phyloP scores from a whole-genome alignment of 371 early-diverging fungal genomes.

The Coemansia sp. region DNA sequence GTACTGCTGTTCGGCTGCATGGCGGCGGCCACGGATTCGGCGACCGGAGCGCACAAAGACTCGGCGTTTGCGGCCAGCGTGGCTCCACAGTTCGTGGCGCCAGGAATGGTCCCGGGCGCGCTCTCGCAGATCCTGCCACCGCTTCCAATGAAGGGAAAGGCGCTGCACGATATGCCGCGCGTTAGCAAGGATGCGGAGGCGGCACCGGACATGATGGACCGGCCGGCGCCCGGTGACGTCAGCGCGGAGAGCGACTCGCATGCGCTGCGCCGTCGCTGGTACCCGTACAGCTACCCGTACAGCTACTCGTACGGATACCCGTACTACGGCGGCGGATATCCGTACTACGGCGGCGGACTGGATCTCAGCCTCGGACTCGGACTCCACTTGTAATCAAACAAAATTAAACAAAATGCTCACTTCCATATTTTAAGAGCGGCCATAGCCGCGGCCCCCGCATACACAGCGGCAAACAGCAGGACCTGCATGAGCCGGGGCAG shows the following conservation, averaged over 20 bases:
- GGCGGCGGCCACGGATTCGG: background rate
- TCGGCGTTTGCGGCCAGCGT: background rate
- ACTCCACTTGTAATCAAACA: conserved; percentile 14
- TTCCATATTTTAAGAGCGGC: conserved; percentile 72
- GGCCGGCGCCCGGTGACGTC: background rate
- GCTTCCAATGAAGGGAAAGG: background rate
- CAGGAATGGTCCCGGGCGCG: too few species aligned
- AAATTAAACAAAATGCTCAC: conserved; percentile 32
- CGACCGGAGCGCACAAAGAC: background rate
- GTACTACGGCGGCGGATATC: conserved; percentile 3
- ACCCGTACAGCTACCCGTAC: conserved; percentile 3
- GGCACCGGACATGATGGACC: background rate
- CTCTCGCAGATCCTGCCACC: background rate
- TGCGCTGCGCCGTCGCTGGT: conserved; percentile 11
- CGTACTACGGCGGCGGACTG: background rate
- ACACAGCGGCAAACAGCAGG: conserved; percentile 57
- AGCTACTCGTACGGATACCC: too few species aligned
- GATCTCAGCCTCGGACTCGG: conserved; percentile 12
- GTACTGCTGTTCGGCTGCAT: background rate
- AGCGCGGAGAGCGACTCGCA: background rate
- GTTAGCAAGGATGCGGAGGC: background rate
- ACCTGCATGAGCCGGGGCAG: conserved; percentile 49
- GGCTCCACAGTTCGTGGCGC: background rate
- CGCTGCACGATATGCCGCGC: background rate
- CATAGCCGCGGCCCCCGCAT: conserved; percentile 70